phyloP scores from a whole-genome alignment of 805 yeast genomes.

The Candida maris region DNA sequence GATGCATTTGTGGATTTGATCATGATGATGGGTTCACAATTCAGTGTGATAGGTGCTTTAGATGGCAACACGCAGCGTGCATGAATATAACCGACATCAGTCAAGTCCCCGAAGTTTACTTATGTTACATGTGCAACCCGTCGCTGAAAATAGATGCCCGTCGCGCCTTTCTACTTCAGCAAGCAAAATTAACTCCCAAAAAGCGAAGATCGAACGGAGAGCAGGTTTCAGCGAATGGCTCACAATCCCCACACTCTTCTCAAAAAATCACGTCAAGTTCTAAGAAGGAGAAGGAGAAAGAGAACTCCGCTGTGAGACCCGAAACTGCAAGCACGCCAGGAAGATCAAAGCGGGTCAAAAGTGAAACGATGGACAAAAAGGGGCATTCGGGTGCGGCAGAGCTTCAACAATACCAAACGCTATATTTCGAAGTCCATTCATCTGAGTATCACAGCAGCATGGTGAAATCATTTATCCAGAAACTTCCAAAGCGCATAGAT shows the following conservation, averaged over 20 bases:
- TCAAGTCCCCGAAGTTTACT: slow-evolving; percentile 78
- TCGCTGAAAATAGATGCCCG: slow-evolving; percentile 40
- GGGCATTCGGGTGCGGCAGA: slow-evolving; percentile 42
- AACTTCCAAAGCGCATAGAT: slow-evolving; percentile 24
- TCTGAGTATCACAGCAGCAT: slow-evolving; percentile 42
- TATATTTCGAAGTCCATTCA: slow-evolving; percentile 44
- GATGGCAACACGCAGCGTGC: slow-evolving; percentile 96
- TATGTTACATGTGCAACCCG: slow-evolving; percentile 72
- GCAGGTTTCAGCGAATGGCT: slow-evolving; percentile 16
- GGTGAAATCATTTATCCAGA: slow-evolving; percentile 27
- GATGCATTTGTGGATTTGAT: slow-evolving; percentile 82
- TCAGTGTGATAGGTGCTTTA: slow-evolving; percentile 87
- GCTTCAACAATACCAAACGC: slow-evolving; percentile 48
- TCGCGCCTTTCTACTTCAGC: slow-evolving; percentile 31
- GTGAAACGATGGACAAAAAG: slow-evolving; percentile 14
- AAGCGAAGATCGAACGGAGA: slow-evolving; percentile 26
- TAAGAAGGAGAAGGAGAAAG: slow-evolving; percentile 10
- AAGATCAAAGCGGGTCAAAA: slow-evolving; percentile 34
- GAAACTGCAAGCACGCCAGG: slow-evolving; percentile 26
- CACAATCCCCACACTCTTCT: neutral
- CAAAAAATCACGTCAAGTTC: neutral
- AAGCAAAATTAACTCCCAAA: slow-evolving; percentile 34
- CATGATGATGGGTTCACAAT: slow-evolving; percentile 93
- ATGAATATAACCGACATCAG: slow-evolving; percentile 69
- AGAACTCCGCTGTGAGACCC: slow-evolving; percentile 6